Evolutionary conservation across 2,329 filamentous ascomycete genomes (phyloP).

Genomic region (Trichoderma asperellum): DNA sequence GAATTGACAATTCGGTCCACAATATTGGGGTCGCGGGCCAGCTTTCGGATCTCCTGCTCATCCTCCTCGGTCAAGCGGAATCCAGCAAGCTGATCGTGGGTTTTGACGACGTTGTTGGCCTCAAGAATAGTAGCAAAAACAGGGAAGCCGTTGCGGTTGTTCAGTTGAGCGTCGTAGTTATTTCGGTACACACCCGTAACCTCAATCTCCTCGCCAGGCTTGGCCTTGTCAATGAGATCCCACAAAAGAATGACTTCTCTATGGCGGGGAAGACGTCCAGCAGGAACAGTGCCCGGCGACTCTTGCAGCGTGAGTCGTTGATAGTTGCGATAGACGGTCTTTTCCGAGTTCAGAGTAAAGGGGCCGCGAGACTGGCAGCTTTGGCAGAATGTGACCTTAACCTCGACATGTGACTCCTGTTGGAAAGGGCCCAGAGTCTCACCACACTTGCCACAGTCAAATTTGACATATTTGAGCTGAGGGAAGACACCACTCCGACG

Average conservation of each 20-base stretch:
- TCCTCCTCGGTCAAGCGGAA: slow-evolving; percentile 96
- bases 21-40: slow-evolving; percentile 89
- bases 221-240: slow-evolving; percentile 95
- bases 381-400: slow-evolving; percentile 95
- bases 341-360: slow-evolving; percentile 94
- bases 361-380: slow-evolving; percentile 94
- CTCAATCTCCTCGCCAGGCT: slow-evolving; percentile 97
- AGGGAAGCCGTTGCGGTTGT: slow-evolving; percentile 98
- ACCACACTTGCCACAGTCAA: slow-evolving; percentile 93
- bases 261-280: slow-evolving; percentile 89
- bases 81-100: slow-evolving; percentile 94
- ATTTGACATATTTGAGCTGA: slow-evolving; percentile 97
- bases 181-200: slow-evolving; percentile 97
- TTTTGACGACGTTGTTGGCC: slow-evolving; percentile 95
- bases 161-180: slow-evolving; percentile 96
- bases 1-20: slow-evolving; percentile 91
- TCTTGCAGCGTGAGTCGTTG: slow-evolving; percentile 97
- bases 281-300: slow-evolving; percentile 93
- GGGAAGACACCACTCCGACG: slow-evolving; percentile 94
- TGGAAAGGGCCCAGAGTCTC: slow-evolving; percentile 93
- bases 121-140: slow-evolving; percentile 98
- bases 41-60: slow-evolving; percentile 82
- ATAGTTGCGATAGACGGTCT: slow-evolving; percentile 98
- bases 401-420: slow-evolving; percentile 94
- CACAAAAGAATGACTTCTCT: slow-evolving; percentile 94